Base-by-base conservation (phyloP, 2,329 filamentous ascomycete species). In the Stemphylium vesicarium region DNA sequence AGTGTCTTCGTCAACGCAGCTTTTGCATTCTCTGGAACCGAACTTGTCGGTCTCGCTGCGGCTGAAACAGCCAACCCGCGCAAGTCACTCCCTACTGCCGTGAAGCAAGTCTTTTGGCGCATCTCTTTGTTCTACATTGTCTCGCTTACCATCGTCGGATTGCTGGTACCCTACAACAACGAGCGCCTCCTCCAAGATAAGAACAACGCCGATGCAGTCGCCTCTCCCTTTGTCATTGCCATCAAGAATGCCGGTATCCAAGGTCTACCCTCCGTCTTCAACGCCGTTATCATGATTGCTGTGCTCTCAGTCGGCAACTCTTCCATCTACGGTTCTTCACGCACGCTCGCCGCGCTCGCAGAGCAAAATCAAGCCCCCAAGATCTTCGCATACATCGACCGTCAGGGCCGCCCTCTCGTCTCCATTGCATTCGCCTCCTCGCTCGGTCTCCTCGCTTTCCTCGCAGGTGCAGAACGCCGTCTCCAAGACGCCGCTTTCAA, bases 91-190 rank as follows among this genome's bases (percentile, higher is more conserved):
- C 94, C 94, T 0, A 94, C 88, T 0, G 94, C 94, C 20, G 87
- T 96, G 69, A 96, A 96, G 77, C 93, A 96, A 76, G 92, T 97
- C 37, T 96, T 97, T 77, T 97, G 93, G 92, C 88, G 93, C 68
- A 68, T 68, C 82, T 70, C 64, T 7, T 82, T 77, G 18, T 97
- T 97, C 79, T 97, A 96, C 78, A 83, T 97, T 44, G 86, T 96
- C 31, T 90, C 90, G 0, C 82, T 97, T 10, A 86, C 86, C 4
- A 79, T 97, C 4, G 86, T 97, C 53, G 92, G 94, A 22, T 82
- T 96, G 0, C 81, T 96, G 2, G 91, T 97, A 0, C 89, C 88
- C 0, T 93, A 89, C 73, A 78, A 84, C 65, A 85, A 96, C 57
- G 50, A 70, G 0, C 80, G 82, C 3, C 86, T 96, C 0, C 79